phyloP scores from a whole-genome alignment of 2,329 filamentous ascomycete species.

The Alternaria ethzedia region DNA sequence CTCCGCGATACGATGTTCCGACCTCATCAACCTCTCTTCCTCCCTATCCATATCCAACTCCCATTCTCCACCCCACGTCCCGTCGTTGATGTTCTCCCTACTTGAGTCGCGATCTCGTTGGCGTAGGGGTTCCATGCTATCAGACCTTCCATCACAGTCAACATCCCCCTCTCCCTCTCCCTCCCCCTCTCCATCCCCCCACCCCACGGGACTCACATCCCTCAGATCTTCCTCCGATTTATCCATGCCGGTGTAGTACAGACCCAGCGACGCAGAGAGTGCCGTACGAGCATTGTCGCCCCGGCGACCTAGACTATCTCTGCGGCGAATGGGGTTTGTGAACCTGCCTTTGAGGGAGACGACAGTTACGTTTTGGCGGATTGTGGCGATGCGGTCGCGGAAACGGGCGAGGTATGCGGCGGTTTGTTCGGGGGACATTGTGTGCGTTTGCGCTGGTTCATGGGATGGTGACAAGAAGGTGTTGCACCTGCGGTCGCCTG shows the following conservation, averaged over 20 bases:
- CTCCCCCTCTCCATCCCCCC: background rate
- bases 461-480: background rate
- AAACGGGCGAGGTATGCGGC: background rate
- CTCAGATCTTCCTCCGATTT: background rate
- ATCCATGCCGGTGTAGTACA: background rate
- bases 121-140: constrained; percentile 1
- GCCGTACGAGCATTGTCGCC: background rate
- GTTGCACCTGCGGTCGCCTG: background rate
- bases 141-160: background rate
- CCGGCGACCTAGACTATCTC: background rate
- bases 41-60: background rate
- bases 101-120: background rate
- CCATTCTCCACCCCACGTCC: background rate
- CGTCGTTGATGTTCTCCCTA: background rate
- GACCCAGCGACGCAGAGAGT: background rate
- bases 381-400: background rate
- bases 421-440: background rate
- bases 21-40: background rate
- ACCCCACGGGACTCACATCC: background rate
- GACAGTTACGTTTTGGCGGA: background rate
- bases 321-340: background rate
- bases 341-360: background rate
- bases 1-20: background rate
- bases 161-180: background rate
- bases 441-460: background rate